phyloP scores from a whole-genome alignment of 768 basidiomycete genomes.

The Mycena sanguinolenta region DNA sequence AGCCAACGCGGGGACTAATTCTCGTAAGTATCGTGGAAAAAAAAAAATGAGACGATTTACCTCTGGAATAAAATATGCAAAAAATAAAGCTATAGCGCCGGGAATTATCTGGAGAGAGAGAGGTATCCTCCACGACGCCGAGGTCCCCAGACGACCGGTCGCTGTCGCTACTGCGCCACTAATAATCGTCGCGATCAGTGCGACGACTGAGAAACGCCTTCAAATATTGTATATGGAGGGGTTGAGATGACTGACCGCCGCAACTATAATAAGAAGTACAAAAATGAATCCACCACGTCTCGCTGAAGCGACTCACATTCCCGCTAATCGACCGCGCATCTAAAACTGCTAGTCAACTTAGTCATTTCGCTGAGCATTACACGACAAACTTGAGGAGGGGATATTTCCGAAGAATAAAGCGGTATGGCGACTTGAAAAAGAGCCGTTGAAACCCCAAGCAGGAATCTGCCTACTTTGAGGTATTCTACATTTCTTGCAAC shows the following conservation, averaged over 20 bases:
- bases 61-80: constrained; percentile 53
- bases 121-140: constrained; percentile 32
- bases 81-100: constrained; percentile 34
- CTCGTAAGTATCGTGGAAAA: neutral
- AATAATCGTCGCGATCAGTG: constrained; percentile 17
- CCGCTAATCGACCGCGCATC: constrained; percentile 66
- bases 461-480: constrained; percentile 65
- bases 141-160: constrained; percentile 17
- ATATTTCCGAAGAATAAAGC: constrained; percentile 69
- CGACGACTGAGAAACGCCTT: constrained; percentile 14
- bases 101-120: constrained; percentile 33
- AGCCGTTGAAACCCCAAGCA: constrained; percentile 68
- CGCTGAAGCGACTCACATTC: constrained; percentile 59
- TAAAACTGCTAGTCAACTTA: constrained; percentile 15
- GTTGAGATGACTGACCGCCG: constrained; percentile 48
- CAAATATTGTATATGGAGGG: constrained; percentile 29
- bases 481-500: constrained; percentile 58
- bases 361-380: neutral
- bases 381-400: constrained; percentile 61
- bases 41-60: constrained; percentile 32
- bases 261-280: constrained; percentile 40
- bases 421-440: constrained; percentile 59
- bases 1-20: constrained; percentile 70
- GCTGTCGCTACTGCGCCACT: constrained; percentile 25
- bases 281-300: constrained; percentile 15